Percentiles rank a stretch among this genome's conserved stretches.
These are phyloP conservation scores for Marasmius sp. DNA, from an alignment of 1,284 basidiomycete species.

Conservation along the genomic window DNA sequence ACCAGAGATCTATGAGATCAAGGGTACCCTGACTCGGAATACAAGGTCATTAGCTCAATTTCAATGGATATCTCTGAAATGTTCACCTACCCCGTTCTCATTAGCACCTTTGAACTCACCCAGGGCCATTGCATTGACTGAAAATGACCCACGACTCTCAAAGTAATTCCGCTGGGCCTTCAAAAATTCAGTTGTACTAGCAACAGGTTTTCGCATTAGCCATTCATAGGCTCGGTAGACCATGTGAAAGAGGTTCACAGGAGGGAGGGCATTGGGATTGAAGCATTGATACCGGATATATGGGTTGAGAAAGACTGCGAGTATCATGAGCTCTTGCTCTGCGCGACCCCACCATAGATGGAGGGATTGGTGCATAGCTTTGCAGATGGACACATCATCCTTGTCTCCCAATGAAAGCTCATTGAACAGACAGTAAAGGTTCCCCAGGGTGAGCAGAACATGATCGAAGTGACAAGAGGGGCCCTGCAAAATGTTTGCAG, in stretches of 20 bases:
- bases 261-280: background rate
- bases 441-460: conserved; percentile 24
- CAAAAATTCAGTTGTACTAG: background rate
- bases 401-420: too few species aligned
- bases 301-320: conserved; percentile 27
- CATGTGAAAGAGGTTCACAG: background rate
- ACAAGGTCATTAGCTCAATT: too few species aligned
- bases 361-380: too few species aligned
- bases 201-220: background rate
- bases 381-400: too few species aligned
- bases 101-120: background rate
- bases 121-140: background rate
- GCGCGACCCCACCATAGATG: conserved; percentile 25
- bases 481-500: conserved; percentile 26
- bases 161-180: background rate
- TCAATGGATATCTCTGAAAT: background rate
- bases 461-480: conserved; percentile 23
- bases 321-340: conserved; percentile 27
- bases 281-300: conserved; percentile 19
- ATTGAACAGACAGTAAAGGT: conserved; percentile 20
- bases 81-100: background rate
- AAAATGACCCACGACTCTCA: background rate
- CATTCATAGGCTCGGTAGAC: background rate
- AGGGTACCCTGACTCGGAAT: background rate
- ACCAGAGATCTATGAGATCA: conserved; percentile 5